Evolutionary conservation across 805 yeast genomes (phyloP).

Genomic region (Hanseniaspora guilliermondii): DNA sequence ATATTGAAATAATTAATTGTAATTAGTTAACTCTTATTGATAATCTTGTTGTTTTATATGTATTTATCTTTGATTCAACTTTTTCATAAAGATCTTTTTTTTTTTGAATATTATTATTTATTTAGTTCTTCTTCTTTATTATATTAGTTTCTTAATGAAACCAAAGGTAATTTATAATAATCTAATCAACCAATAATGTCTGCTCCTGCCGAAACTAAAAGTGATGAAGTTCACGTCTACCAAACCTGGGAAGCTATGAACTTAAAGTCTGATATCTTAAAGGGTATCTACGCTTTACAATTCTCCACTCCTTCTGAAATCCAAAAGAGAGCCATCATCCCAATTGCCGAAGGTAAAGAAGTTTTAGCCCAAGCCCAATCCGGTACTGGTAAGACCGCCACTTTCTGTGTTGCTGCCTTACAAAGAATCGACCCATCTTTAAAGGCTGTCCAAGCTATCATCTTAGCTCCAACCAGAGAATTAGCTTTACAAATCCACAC

Average conservation of each 20-base stretch:
- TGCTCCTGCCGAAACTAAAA: slow-evolving; percentile 77
- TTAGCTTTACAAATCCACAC: slow-evolving; percentile 91
- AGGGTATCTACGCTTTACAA: slow-evolving; percentile 76
- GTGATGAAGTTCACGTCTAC: slow-evolving; percentile 68
- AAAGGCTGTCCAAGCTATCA: slow-evolving; percentile 79
- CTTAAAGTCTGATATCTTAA: slow-evolving; percentile 48
- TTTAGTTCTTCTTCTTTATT: too few species aligned
- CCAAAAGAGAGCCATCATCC: slow-evolving; percentile 93
- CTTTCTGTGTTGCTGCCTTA: slow-evolving; percentile 76
- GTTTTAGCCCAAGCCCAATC: slow-evolving; percentile 98
- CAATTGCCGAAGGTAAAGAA: slow-evolving; percentile 87
- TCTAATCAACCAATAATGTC: slow-evolving; percentile 23
- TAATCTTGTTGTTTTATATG: too few species aligned
- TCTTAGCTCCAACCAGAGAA: slow-evolving; percentile 95
- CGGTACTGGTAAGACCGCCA: slow-evolving; percentile 98
- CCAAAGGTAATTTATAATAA: not conserved
- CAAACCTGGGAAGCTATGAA: slow-evolving; percentile 63
- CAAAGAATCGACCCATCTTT: slow-evolving; percentile 61
- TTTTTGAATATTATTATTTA: too few species aligned
- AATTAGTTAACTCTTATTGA: too few species aligned
- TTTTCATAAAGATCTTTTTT: too few species aligned
- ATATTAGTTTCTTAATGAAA: not conserved
- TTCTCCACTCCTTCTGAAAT: slow-evolving; percentile 95
- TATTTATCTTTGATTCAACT: too few species aligned
- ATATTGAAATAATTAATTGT: too few species aligned